A percentile compares a stretch with the other conserved stretches of the same genome.
Evolutionary conservation across 345 rosid genomes (phyloP).

Genomic region (Odontarrhena argentea): DNA sequence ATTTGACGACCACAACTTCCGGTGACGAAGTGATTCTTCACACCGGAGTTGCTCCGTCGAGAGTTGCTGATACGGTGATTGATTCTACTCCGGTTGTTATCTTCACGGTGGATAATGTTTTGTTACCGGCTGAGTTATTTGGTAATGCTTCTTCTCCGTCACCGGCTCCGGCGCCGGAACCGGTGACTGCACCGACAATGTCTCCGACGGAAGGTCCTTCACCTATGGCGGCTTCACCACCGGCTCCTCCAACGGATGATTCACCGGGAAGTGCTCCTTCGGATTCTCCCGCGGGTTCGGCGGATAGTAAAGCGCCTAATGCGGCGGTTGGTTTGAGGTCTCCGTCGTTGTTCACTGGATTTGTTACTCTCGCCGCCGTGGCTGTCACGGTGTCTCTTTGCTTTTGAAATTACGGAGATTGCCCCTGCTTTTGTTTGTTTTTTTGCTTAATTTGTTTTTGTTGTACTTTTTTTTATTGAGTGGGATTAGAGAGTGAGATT

Average conservation of each 20-base stretch:
- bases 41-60: slow-evolving; percentile 69
- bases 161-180: slow-evolving; percentile 69
- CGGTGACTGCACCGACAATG: slow-evolving; percentile 54
- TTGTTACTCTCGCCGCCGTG: slow-evolving; percentile 37
- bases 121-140: slow-evolving; percentile 71
- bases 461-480: slow-evolving; percentile 25
- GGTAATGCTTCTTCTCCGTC: slow-evolving; percentile 73
- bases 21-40: slow-evolving; percentile 77
- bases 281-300: slow-evolving; percentile 54
- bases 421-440: slow-evolving; percentile 31
- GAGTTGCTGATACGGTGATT: slow-evolving; percentile 69
- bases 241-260: slow-evolving; percentile 64
- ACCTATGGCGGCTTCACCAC: slow-evolving; percentile 74
- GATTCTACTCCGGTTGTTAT: slow-evolving; percentile 76
- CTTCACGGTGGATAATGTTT: slow-evolving; percentile 71
- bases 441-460: slow-evolving; percentile 2
- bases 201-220: slow-evolving; percentile 60
- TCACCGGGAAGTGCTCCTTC: slow-evolving; percentile 70
- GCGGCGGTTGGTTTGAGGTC: slow-evolving; percentile 49
- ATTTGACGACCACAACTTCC: slow-evolving; percentile 55
- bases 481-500: slow-evolving; percentile 36
- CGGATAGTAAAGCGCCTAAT: slow-evolving; percentile 52
- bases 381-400: slow-evolving; percentile 46
- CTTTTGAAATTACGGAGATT: slow-evolving; percentile 39
- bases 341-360: slow-evolving; percentile 44